A percentile compares a stretch with the other conserved stretches of the same genome.
Evolutionary conservation across 1,139 yeast species (phyloP).

Genomic region (Pichia cactophila): DNA sequence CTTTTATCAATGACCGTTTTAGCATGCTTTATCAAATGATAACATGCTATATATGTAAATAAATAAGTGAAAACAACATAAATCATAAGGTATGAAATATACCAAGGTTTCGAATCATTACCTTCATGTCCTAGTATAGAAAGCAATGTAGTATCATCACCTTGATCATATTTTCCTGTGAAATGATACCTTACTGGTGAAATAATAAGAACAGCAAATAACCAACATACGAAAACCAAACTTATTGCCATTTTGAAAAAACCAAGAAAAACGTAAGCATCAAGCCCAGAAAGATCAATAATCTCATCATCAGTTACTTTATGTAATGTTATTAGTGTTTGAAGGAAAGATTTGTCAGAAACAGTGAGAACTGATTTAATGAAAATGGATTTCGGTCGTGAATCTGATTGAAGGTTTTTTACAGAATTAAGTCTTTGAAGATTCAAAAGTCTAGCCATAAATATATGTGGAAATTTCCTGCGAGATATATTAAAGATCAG

Average conservation of each 20-base stretch:
- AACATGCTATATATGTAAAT: constrained; percentile 64
- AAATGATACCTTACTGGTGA: constrained; percentile 63
- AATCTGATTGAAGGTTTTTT: background rate
- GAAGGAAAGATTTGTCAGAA: constrained; percentile 49
- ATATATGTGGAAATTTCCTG: constrained; percentile 45
- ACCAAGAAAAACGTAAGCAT: constrained; percentile 78
- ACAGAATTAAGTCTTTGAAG: constrained; percentile 8
- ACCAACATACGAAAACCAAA: constrained; percentile 42
- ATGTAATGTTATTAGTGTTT: constrained; percentile 70
- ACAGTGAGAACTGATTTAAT: constrained; percentile 12
- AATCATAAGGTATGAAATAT: constrained; percentile 52
- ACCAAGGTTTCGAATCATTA: background rate
- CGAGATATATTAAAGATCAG: constrained; percentile 38
- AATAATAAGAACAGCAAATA: constrained; percentile 51
- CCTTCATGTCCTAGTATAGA: too few relatives aligned
- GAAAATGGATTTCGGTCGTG: background rate
- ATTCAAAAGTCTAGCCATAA: constrained; percentile 33
- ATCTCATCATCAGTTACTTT: constrained; percentile 66
- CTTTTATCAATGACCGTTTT: constrained; percentile 64
- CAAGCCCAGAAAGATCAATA: constrained; percentile 84
- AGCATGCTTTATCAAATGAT: constrained; percentile 60
- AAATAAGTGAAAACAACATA: constrained; percentile 82
- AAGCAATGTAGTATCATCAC: constrained; percentile 18
- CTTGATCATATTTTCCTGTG: constrained; percentile 54
- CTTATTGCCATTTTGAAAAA: constrained; percentile 70